A percentile compares a stretch with the other conserved stretches of the same genome.
Evolutionary conservation across 345 rosid species (phyloP).

Genomic region (Populus simonii): DNA sequence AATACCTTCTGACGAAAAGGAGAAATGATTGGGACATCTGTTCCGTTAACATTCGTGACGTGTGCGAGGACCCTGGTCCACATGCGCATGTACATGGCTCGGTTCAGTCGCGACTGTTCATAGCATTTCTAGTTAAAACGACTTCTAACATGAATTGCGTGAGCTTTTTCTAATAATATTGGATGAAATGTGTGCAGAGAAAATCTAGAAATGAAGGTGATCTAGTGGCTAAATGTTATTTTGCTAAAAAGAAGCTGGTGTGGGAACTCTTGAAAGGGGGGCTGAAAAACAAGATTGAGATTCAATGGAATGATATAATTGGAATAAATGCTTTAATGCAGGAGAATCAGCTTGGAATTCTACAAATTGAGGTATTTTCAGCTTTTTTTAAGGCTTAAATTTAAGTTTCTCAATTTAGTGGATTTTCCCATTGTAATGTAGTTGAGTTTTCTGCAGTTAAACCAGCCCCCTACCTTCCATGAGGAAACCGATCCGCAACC

Average conservation of each 20-base stretch:
- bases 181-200: conserved; percentile 27
- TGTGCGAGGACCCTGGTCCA: neutral
- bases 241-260: conserved; percentile 50
- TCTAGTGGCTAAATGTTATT: conserved; percentile 57
- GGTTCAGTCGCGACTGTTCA: neutral
- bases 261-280: conserved; percentile 51
- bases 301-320: conserved; percentile 35
- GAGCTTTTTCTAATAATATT: neutral
- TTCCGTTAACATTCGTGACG: neutral
- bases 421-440: neutral
- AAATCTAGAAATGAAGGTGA: conserved; percentile 33
- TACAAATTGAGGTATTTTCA: conserved; percentile 31
- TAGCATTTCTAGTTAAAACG: neutral
- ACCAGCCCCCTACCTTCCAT: conserved; percentile 31
- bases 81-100: neutral
- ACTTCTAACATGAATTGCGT: neutral
- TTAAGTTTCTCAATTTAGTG: neutral
- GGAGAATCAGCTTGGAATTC: conserved; percentile 24
- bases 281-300: conserved; percentile 43
- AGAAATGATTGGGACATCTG: neutral
- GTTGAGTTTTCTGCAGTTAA: conserved; percentile 28
- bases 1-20: neutral
- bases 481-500: conserved; percentile 41
- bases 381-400: neutral
- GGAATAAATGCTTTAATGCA: conserved; percentile 22